These are phyloP conservation scores for Xanthoconium purpureum DNA, from an alignment of 768 basidiomycete genomes.

Conservation along the genomic window DNA sequence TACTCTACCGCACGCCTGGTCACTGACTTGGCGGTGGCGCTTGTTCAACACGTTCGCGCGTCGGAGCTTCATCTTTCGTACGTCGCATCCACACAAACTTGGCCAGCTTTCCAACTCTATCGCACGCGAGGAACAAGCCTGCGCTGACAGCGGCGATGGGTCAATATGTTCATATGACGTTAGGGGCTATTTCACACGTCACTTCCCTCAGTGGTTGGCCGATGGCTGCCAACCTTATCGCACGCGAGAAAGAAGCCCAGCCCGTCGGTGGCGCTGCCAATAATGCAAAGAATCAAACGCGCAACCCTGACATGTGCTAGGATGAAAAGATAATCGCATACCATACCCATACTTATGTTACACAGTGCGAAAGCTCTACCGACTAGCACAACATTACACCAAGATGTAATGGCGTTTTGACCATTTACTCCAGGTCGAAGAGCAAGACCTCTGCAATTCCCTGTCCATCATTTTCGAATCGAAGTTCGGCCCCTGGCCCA, in stretches of 20 bases:
- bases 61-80: background rate
- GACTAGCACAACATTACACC: background rate
- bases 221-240: background rate
- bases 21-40: too few species aligned
- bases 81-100: background rate
- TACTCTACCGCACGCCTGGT: too few species aligned
- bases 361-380: background rate
- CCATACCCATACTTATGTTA: background rate
- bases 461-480: slow-evolving; percentile 64
- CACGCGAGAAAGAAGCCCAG: background rate
- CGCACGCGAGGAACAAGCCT: background rate
- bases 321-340: slow-evolving; percentile 7
- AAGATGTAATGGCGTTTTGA: background rate
- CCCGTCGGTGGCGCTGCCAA: background rate
- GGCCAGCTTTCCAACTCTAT: background rate
- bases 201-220: too few species aligned
- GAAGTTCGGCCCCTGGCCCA: slow-evolving; percentile 32
- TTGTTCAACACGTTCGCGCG: too few species aligned
- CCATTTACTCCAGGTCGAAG: slow-evolving; percentile 66
- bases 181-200: too few species aligned
- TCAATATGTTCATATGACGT: background rate
- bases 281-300: background rate
- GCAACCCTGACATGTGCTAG: slow-evolving; percentile 3
- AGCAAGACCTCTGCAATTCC: slow-evolving; percentile 69
- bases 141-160: background rate